Evolutionary conservation across 306 rosid genomes (phyloP).

Genomic region (Cicer yamashitae): DNA sequence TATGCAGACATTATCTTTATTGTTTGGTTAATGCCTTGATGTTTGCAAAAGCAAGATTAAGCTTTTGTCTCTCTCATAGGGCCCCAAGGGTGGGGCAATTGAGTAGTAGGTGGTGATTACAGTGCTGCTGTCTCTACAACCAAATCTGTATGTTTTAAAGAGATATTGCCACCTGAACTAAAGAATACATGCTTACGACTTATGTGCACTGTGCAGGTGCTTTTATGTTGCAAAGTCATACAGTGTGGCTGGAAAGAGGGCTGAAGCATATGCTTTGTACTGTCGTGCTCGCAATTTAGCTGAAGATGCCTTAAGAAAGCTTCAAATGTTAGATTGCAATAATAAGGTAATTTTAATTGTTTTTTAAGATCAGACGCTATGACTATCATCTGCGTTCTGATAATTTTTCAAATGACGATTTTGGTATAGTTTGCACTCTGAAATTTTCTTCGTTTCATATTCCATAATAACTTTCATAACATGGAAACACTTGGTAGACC

Average conservation of each 20-base stretch:
- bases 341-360: conserved; percentile 46
- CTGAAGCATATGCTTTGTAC: conserved; percentile 85
- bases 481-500: conserved; percentile 5
- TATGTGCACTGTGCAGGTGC: conserved; percentile 65
- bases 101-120: neutral
- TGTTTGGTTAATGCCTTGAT: neutral
- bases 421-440: conserved; percentile 24
- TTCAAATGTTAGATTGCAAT: conserved; percentile 46
- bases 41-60: neutral
- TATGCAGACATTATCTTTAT: conserved; percentile 3
- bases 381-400: neutral
- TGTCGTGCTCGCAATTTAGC: conserved; percentile 68
- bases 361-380: conserved; percentile 10
- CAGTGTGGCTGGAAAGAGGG: conserved; percentile 90
- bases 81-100: neutral
- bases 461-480: conserved; percentile 21
- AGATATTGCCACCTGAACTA: conserved; percentile 15
- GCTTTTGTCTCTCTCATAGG: neutral
- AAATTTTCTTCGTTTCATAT: conserved; percentile 19
- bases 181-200: conserved; percentile 13
- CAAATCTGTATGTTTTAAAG: conserved; percentile 14
- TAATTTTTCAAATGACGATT: neutral
- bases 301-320: conserved; percentile 52
- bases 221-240: conserved; percentile 92
- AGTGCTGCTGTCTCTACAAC: conserved; percentile 20